Evolutionary conservation across 2,329 filamentous ascomycete species (phyloP).

Genomic region (Aaosphaeria pasadenensis): DNA sequence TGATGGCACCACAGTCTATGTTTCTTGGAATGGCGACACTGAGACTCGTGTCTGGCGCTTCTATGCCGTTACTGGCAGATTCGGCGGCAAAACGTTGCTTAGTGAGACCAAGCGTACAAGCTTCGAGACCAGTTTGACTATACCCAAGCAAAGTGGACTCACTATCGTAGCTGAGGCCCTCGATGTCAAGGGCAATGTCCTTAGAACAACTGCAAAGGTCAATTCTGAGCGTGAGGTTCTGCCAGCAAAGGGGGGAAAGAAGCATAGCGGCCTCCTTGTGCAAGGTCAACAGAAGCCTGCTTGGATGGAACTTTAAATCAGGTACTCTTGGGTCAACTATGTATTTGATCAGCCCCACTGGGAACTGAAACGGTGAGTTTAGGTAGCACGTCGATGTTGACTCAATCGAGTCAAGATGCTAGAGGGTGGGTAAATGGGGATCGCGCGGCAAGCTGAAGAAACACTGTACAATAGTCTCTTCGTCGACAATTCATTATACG

Average conservation of each 20-base stretch:
- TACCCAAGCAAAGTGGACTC: slow-evolving; percentile 1
- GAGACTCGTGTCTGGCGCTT: slow-evolving; percentile 28
- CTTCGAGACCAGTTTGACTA: slow-evolving; percentile 13
- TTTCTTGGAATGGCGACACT: slow-evolving; percentile 28
- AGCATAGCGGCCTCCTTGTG: too few species aligned
- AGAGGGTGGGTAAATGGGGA: too few species aligned
- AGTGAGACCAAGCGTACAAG: slow-evolving; percentile 8
- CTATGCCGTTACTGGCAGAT: slow-evolving; percentile 22
- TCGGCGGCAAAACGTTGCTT: slow-evolving; percentile 5
- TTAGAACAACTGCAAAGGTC: slow-evolving; percentile 7
- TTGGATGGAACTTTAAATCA: too few species aligned
- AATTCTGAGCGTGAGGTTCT: slow-evolving; percentile 10
- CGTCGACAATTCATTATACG: too few species aligned
- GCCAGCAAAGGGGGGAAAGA: neutral
- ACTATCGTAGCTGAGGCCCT: slow-evolving; percentile 12
- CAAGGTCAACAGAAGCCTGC: too few species aligned
- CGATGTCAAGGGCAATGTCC: slow-evolving; percentile 7
- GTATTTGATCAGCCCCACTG: too few species aligned
- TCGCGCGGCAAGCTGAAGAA: too few species aligned
- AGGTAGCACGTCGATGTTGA: too few species aligned
- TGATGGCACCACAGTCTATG: slow-evolving; percentile 17
- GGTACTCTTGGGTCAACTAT: too few species aligned
- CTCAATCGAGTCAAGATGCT: too few species aligned
- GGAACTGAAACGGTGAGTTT: too few species aligned
- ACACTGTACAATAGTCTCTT: too few species aligned